A percentile compares a stretch with the other conserved stretches of the same genome.
Evolutionary conservation across 257 asterid species (phyloP).

Genomic region (Scutellaria galericulata): DNA sequence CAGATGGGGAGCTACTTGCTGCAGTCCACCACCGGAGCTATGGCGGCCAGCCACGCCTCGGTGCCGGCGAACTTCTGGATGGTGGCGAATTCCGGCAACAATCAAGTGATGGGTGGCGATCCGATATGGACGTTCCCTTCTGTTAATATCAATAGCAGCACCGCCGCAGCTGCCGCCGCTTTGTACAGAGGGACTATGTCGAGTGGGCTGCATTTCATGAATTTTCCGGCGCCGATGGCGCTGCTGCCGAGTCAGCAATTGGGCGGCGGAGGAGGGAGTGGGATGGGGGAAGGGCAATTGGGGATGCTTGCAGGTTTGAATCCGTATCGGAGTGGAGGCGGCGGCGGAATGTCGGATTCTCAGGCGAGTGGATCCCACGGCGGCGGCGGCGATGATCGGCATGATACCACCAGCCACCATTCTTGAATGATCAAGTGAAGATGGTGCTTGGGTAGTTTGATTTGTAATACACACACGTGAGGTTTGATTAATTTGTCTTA

Average conservation of each 20-base stretch:
- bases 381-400: constrained; percentile 73
- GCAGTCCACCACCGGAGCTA: constrained; percentile 71
- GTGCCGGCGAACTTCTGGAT: constrained; percentile 92
- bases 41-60: constrained; percentile 74
- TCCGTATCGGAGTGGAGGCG: constrained; percentile 57
- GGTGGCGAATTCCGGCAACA: constrained; percentile 72
- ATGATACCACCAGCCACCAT: constrained; percentile 71
- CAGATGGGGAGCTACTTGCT: constrained; percentile 77
- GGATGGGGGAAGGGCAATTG: constrained; percentile 68
- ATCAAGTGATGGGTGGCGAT: constrained; percentile 73
- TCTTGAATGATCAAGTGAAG: constrained; percentile 46
- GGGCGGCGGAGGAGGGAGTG: constrained; percentile 47
- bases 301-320: constrained; percentile 70
- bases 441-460: constrained; percentile 47
- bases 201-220: constrained; percentile 89
- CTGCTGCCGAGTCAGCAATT: constrained; percentile 71
- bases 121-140: constrained; percentile 86
- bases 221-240: constrained; percentile 79
- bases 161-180: constrained; percentile 65
- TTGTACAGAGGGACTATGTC: constrained; percentile 80
- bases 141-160: constrained; percentile 49
- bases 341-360: constrained; percentile 60
- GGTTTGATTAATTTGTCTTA: constrained; percentile 49
- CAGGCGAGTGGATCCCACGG: constrained; percentile 85
- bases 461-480: constrained; percentile 48